Evolutionary conservation across 768 basidiomycete species (phyloP).

Genomic region (Hericium coralloides): DNA sequence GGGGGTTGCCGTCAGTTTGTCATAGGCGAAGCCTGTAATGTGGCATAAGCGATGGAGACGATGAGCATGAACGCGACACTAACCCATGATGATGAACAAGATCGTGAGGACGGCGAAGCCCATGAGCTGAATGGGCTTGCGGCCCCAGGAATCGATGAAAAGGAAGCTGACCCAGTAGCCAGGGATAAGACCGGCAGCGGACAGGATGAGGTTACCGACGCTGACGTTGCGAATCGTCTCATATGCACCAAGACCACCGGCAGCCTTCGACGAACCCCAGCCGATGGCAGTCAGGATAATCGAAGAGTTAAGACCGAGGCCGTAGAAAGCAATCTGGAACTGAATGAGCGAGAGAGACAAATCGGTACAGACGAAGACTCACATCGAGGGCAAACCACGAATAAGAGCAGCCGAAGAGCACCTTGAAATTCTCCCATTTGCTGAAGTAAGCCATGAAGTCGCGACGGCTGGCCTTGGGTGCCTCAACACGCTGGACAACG

Average conservation of each 20-base stretch:
- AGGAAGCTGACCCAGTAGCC: conserved; percentile 63
- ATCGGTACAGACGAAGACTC: conserved; percentile 27
- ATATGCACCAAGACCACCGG: conserved; percentile 31
- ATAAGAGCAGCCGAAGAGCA: conserved; percentile 69
- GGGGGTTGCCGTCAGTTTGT: conserved; percentile 39
- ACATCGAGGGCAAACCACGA: conserved; percentile 88
- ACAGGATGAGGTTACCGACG: conserved; percentile 70
- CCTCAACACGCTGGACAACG: conserved; percentile 48
- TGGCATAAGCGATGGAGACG: background rate
- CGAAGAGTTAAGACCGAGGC: conserved; percentile 76
- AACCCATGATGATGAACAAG: conserved; percentile 64
- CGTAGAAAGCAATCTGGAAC: conserved; percentile 74
- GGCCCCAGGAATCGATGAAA: conserved; percentile 70
- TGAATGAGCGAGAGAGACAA: background rate
- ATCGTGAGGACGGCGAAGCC: conserved; percentile 62
- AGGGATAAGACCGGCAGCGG: conserved; percentile 73
- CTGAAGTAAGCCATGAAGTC: conserved; percentile 68
- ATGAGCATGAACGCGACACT: conserved; percentile 10
- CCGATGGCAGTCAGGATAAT: conserved; percentile 70
- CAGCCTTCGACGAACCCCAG: conserved; percentile 42
- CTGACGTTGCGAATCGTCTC: conserved; percentile 52
- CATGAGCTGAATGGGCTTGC: conserved; percentile 76
- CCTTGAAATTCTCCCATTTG: conserved; percentile 70
- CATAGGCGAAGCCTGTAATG: conserved; percentile 52
- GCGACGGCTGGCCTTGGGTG: conserved; percentile 55